These are phyloP conservation scores for Lachnum nothofagi DNA, from an alignment of 2,329 filamentous ascomycete genomes.

Conservation along the genomic window DNA sequence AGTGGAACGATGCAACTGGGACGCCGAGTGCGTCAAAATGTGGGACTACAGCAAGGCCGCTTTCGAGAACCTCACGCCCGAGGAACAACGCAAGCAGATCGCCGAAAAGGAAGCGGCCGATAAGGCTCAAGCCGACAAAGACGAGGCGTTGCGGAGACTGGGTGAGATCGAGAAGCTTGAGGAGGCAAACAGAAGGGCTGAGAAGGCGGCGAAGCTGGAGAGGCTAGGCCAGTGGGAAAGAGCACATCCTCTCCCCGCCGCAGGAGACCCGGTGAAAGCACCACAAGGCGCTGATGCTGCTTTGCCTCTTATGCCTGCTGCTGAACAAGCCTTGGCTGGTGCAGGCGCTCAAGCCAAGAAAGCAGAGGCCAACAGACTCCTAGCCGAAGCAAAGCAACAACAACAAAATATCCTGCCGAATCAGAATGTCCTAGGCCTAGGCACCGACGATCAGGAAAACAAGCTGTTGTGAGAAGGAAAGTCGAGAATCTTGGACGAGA, in stretches of 20 bases:
- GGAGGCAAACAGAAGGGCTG: not conserved
- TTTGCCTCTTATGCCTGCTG: no score
- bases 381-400: no score
- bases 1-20: constrained; percentile 70
- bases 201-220: not conserved
- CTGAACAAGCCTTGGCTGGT: no score
- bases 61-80: constrained; percentile 53
- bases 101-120: constrained; percentile 23
- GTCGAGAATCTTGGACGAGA: no score
- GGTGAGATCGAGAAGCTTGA: not conserved
- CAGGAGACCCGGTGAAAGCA: not conserved
- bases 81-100: constrained; percentile 50
- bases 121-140: not conserved
- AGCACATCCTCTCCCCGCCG: not conserved
- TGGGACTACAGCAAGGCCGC: constrained; percentile 62
- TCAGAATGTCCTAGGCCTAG: no score
- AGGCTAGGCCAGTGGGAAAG: not conserved
- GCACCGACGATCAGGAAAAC: no score
- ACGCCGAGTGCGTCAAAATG: constrained; percentile 54
- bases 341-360: no score
- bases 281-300: not conserved
- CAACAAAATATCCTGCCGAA: no score
- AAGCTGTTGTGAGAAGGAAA: no score
- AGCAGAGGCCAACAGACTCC: no score
- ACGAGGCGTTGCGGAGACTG: not conserved